phyloP scores from a whole-genome alignment of 352 stramenopile genomes.

The Globisporangium perplexum region DNA sequence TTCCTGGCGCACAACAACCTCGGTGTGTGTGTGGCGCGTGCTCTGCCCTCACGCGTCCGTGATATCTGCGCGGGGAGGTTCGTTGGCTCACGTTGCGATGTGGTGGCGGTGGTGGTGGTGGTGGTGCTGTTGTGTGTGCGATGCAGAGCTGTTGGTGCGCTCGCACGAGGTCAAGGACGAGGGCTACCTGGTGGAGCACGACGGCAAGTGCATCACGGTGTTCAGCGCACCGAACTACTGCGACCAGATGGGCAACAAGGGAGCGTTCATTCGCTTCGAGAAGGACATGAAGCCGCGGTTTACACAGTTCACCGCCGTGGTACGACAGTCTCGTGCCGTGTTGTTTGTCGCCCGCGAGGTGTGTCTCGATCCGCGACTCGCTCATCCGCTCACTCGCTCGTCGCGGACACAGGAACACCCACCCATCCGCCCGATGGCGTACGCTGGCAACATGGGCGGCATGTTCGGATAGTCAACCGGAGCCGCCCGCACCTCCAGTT shows the following conservation, averaged over 20 bases:
- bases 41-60: too few species aligned
- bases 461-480: conserved; percentile 69
- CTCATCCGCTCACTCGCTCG: neutral
- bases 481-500: too few species aligned
- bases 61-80: too few species aligned
- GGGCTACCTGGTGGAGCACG: conserved; percentile 98
- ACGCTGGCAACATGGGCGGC: conserved; percentile 87
- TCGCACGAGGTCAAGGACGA: conserved; percentile 99
- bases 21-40: conserved; percentile 53
- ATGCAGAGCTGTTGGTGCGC: conserved; percentile 92
- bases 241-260: conserved; percentile 99
- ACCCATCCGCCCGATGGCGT: conserved; percentile 86
- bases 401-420: conserved; percentile 62
- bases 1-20: conserved; percentile 97
- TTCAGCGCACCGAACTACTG: conserved; percentile 99
- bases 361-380: neutral
- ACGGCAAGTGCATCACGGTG: conserved; percentile 99
- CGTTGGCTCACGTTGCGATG: neutral
- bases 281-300: conserved; percentile 94
- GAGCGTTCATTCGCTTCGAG: conserved; percentile 98
- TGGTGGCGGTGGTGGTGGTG: too few species aligned
- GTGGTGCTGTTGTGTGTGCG: conserved; percentile 1
- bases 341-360: neutral
- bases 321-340: conserved; percentile 20
- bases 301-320: conserved; percentile 93